Evolutionary conservation across 2,329 filamentous ascomycete genomes (phyloP).

Genomic region (Dactylonectria macrodidyma): DNA sequence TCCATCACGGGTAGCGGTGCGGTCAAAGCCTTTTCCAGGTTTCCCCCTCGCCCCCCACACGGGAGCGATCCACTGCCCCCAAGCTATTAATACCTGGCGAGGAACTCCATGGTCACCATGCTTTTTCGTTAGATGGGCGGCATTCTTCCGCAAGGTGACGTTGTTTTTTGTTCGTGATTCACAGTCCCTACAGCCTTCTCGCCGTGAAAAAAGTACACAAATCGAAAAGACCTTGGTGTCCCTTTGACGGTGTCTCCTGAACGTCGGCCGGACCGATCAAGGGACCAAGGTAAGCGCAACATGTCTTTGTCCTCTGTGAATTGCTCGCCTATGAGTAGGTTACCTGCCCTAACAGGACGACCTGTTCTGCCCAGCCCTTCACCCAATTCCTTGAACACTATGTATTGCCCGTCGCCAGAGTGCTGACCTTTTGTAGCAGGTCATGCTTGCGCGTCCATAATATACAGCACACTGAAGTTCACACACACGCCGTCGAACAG

Average conservation of each 20-base stretch:
- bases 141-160: constrained; percentile 23
- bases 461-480: constrained; percentile 28
- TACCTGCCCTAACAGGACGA: constrained; percentile 12
- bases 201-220: background rate
- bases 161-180: constrained; percentile 18
- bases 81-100: constrained; percentile 35
- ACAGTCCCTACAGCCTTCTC: constrained; percentile 16
- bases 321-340: constrained; percentile 8
- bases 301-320: constrained; percentile 1
- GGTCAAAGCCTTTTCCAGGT: constrained; percentile 42
- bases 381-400: background rate
- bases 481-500: constrained; percentile 34
- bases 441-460: constrained; percentile 43
- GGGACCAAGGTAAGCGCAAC: constrained; percentile 25
- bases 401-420: background rate
- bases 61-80: constrained; percentile 43
- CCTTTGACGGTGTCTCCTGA: constrained; percentile 10
- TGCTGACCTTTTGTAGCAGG: constrained; percentile 31
- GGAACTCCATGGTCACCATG: constrained; percentile 36
- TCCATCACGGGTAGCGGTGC: constrained; percentile 45
- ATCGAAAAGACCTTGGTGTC: too few relatives aligned
- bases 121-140: constrained; percentile 11
- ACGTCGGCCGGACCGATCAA: constrained; percentile 28
- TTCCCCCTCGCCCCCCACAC: constrained; percentile 33
- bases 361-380: background rate